A percentile compares a stretch with the other conserved stretches of the same genome.
These are phyloP conservation scores for Heliocybe sulcata DNA, from an alignment of 1,284 basidiomycete species.

Conservation along the genomic window DNA sequence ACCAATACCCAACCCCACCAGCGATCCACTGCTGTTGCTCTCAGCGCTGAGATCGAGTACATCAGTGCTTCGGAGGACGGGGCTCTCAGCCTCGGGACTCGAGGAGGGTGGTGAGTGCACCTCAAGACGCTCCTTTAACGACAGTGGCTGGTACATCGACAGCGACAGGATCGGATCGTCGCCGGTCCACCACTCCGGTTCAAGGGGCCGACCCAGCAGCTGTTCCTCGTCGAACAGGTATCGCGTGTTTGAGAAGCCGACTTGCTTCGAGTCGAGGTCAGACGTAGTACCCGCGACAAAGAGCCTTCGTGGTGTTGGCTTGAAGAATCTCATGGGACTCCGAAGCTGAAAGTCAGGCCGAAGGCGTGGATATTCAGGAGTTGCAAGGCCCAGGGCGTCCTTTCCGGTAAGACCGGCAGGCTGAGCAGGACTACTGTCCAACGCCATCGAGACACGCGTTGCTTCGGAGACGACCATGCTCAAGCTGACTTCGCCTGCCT, in stretches of 20 bases:
- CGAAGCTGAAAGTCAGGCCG: not conserved
- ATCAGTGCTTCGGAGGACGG: not conserved
- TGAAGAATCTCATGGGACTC: not conserved
- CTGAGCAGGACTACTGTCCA: not conserved
- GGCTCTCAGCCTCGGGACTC: slow-evolving; percentile 1
- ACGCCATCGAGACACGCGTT: not conserved
- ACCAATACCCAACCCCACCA: not conserved
- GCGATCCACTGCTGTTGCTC: not conserved
- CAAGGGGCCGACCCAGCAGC: not conserved
- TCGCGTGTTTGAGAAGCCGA: no score
- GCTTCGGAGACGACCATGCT: not conserved
- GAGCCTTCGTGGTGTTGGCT: not conserved
- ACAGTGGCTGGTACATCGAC: no score
- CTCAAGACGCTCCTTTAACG: not conserved
- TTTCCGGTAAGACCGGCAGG: not conserved
- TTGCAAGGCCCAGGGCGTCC: not conserved
- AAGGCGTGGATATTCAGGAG: not conserved
- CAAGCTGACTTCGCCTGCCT: not conserved
- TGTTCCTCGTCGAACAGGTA: no score
- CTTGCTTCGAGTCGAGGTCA: not conserved
- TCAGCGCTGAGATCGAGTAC: not conserved
- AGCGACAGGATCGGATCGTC: not conserved
- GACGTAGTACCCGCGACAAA: not conserved
- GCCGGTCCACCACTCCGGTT: not conserved
- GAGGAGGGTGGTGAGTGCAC: not conserved